Conservation (phyloP, 805 yeast species). For the Candida broadrunensis region DNA sequence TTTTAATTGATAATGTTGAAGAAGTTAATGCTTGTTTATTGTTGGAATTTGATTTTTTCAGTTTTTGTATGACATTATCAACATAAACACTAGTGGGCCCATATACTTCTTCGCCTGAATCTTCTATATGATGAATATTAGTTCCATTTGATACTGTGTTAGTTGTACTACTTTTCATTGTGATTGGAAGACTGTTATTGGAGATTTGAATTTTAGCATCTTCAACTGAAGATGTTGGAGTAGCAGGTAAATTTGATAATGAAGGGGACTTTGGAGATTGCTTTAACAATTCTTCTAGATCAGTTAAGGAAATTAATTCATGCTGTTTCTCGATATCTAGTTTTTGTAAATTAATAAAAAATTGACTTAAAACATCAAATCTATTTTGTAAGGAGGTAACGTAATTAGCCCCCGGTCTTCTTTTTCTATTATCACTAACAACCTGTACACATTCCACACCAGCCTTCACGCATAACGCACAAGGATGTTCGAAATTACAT, state of each 20-base stretch:
- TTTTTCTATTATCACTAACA: conserved; percentile 48
- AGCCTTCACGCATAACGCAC: conserved; percentile 44
- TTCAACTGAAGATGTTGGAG: neutral
- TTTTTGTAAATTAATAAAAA: conserved; percentile 22
- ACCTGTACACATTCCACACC: conserved; percentile 45
- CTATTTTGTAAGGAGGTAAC: conserved; percentile 43
- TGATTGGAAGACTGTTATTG: neutral
- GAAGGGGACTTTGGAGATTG: neutral
- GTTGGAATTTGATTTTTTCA: conserved; percentile 7
- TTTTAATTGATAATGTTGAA: conserved; percentile 16
- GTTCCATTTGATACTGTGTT: neutral
- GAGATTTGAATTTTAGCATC: neutral
- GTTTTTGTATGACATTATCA: conserved; percentile 19
- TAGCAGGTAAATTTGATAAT: neutral
- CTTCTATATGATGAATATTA: conserved; percentile 10
- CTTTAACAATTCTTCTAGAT: conserved; percentile 11
- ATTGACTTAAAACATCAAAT: conserved; percentile 19
- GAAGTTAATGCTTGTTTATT: conserved; percentile 7
- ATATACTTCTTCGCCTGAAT: conserved; percentile 34
- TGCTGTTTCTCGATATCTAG: conserved; percentile 17
- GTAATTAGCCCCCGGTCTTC: conserved; percentile 47
- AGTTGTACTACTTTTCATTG: neutral
- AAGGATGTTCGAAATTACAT: conserved; percentile 49
- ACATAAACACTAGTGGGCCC: conserved; percentile 48
- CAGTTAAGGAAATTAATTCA: conserved; percentile 16